Evolutionary conservation across 1,284 basidiomycete species (phyloP), one percentile per base, ranked within the genome.

Genomic region (Meripilus lineatus): DNA sequence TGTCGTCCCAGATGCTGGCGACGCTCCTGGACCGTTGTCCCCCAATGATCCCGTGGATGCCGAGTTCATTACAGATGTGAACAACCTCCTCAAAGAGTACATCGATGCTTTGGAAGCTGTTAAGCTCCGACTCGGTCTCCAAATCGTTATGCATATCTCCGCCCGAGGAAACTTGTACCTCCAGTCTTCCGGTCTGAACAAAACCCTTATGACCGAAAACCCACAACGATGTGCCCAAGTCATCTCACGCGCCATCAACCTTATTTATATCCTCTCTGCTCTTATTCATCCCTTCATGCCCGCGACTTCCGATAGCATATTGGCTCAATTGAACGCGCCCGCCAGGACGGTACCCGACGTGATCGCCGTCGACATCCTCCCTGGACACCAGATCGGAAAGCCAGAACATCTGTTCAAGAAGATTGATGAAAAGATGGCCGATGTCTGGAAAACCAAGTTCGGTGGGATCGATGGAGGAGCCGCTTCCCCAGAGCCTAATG

Each of bases 231-330:
- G 93, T 57, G 93, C 88, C 4, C 85, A 91, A 58, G 93, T 98
- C 50, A 73, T 98, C 50, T 82, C 90, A 36, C 84, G 94, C 47
- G 88, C 93, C 18, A 67, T 93, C 64, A 98, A 98, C 69, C 72
- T 99, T 54, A 96, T 99, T 64, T 99, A 96, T 66, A 67, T 86
- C 23, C 77, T 99, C 46, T 88, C 90, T 10, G 84, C 84, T 24
- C 70, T 96, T 51, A 68, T 93, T 52, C 88, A 94, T 62, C 95
- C 96, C 0, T 99, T 93, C 81, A 98, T 99, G 94, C 96, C 96
- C 30, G 76, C 83, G 20, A 95, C 91, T 0, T 81, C 87, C 21
- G 80, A 82, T 17, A 74, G 83, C 7, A 94, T 99, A 49, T 75
- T 96, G 48, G 63, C 67, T 24, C 96, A 99, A 63, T 78, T 99